These are phyloP conservation scores for Henningerozyma blattae DNA, from an alignment of 805 yeast species.

Conservation along the genomic window DNA sequence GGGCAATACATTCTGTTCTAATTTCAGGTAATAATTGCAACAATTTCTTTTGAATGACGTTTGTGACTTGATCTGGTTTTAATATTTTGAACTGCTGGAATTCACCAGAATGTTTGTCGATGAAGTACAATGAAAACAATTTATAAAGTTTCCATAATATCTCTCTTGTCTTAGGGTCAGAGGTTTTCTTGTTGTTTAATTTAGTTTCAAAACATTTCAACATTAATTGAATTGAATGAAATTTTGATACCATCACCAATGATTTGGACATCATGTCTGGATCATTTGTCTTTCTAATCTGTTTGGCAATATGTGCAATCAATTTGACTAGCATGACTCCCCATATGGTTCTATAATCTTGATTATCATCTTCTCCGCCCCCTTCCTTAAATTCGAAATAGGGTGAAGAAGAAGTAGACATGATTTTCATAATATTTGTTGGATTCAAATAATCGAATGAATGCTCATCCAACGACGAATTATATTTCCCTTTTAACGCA, in stretches of 20 bases:
- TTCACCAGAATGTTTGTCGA: slow-evolving; percentile 59
- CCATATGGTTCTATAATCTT: slow-evolving; percentile 25
- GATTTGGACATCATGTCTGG: slow-evolving; percentile 28
- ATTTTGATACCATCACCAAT: slow-evolving; percentile 28
- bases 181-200: slow-evolving; percentile 6
- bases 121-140: slow-evolving; percentile 51
- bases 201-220: slow-evolving; percentile 21
- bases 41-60: slow-evolving; percentile 30
- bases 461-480: slow-evolving; percentile 21
- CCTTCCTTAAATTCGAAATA: slow-evolving; percentile 16
- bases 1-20: slow-evolving; percentile 60
- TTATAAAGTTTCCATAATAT: slow-evolving; percentile 43
- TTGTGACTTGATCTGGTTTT: slow-evolving; percentile 35
- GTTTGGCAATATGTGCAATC: slow-evolving; percentile 16
- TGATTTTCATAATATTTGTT: slow-evolving; percentile 13
- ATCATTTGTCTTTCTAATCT: slow-evolving; percentile 17
- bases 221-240: slow-evolving; percentile 30
- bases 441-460: slow-evolving; percentile 21
- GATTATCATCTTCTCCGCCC: slow-evolving; percentile 21
- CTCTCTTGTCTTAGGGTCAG: slow-evolving; percentile 30
- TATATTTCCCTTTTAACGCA: slow-evolving; percentile 25
- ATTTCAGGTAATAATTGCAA: slow-evolving; percentile 36
- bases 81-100: slow-evolving; percentile 57
- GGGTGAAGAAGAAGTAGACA: slow-evolving; percentile 14
- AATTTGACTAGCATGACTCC: slow-evolving; percentile 18